Evolutionary conservation across 2,329 filamentous ascomycete species (phyloP), one percentile per base, ranked within the genome.

Genomic region (Talaromyces pinophilus): DNA sequence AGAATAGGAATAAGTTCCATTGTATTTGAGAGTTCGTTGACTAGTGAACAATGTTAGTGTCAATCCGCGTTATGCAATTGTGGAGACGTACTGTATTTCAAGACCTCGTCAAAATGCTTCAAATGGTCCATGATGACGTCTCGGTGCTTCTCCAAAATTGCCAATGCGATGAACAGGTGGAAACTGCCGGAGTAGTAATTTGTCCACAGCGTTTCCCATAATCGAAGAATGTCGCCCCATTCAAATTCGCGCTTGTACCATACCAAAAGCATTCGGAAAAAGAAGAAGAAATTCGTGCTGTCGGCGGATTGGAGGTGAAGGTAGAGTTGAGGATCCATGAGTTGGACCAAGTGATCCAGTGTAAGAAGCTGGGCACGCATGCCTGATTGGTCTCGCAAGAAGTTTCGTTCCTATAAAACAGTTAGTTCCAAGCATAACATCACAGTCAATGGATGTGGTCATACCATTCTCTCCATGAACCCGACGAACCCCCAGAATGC

Each of bases 281-380:
- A 98, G 83, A 99, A 99, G 81, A 99, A 99, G 80, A 99, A 99
- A 78, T 99, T 99, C 28, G 95, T 99, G 74, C 91, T 96, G 73
- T 99, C 96, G 22, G 93, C 92, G 17, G 87, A 89, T 77, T 96
- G 88, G 0, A 99, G 86, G 73, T 99, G 95, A 1, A 91, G 84
- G 79, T 97, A 98, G 7, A 99, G 87, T 75, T 93, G 91, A 0
- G 96, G 95, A 71, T 99, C 95, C 88, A 99, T 93, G 66, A 99
- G 92, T 75, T 96, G 93, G 13, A 98, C 93, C 0, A 99, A 88
- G 70, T 99, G 93, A 75, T 99, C 93, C 3, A 99, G 87, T 0
- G 94, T 93, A 46, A 92, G 83, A 2, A 99, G 88, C 78, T 99
- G 96, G 25, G 89, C 87, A 33, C 95, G 89, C 95, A 99, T 99